Conservation (phyloP, 2,329 filamentous ascomycete genomes). For the Thelonectria rubi region DNA sequence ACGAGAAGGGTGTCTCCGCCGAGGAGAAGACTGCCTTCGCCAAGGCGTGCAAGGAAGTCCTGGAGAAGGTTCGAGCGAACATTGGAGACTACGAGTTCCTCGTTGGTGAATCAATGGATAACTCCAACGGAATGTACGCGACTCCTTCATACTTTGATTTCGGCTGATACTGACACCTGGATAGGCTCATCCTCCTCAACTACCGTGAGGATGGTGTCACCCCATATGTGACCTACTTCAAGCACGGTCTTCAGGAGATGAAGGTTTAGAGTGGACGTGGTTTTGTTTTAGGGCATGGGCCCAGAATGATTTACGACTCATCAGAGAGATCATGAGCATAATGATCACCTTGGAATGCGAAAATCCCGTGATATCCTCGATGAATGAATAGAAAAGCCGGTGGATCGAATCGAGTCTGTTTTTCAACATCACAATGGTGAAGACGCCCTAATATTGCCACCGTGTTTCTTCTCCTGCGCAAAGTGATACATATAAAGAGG, state of each 20-base stretch:
- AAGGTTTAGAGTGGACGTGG: constrained; percentile 77
- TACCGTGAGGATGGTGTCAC: constrained; percentile 97
- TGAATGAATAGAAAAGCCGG: constrained; percentile 36
- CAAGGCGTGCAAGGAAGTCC: constrained; percentile 74
- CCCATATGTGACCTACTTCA: constrained; percentile 91
- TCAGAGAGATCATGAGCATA: constrained; percentile 28
- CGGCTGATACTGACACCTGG: constrained; percentile 19
- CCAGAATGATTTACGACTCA: constrained; percentile 32
- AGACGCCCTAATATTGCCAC: not conserved
- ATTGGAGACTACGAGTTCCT: constrained; percentile 98
- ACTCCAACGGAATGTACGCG: constrained; percentile 87
- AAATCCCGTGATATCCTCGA: constrained; percentile 34
- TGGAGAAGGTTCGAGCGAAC: constrained; percentile 83
- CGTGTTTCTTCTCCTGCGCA: not conserved
- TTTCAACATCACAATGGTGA: not conserved
- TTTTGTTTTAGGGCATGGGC: constrained; percentile 21
- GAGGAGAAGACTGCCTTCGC: constrained; percentile 82
- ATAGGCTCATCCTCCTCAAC: constrained; percentile 88
- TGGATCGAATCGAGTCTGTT: constrained; percentile 28
- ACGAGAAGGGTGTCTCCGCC: constrained; percentile 67
- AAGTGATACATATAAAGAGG: not conserved
- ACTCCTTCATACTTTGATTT: not conserved
- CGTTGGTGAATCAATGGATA: constrained; percentile 88
- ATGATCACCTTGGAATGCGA: constrained; percentile 35
- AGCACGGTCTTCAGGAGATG: constrained; percentile 87